Evolutionary conservation across 163 green algal species (phyloP), one percentile per base, ranked within the genome.

Genomic region (Volvox carteri): DNA sequence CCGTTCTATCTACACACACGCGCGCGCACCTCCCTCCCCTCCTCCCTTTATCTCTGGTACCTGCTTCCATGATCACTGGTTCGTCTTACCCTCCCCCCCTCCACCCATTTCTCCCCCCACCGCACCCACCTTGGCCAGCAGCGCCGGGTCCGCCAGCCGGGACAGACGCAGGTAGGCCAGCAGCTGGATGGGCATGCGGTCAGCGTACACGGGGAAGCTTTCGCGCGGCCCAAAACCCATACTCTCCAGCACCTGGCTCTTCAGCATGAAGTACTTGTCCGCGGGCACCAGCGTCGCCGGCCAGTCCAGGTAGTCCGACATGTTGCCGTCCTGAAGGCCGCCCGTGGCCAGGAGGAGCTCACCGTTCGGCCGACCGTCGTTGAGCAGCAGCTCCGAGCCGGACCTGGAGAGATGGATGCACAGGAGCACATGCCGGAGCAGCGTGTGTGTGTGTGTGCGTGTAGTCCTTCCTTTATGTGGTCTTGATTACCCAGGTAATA

Each of bases 111-210:
- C 60, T 14, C 28, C 60, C 23, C 30, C n/a, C 62, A 41, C 23
- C 30, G 12, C 62, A 41, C 62, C 30, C 65, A 95, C 93, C 92
- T 96, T 95, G 35, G 95, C 93, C 18, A 99, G 91, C 83, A 97
- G 91, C 4, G 86, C 95, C 4, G 94, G 86, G 87, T 98, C 95
- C n/a, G 44, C 52, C 52, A 93, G 80, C 0, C 98, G 94, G 0
- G 95, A 86, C 42, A 99, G 94, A 35, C 98, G 93, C 67, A 99
- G 75, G 92, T 98, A 99, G 4, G 95, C 90, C 46, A 99, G 93
- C 84, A 99, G 93, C 94, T 99, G 97, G n/a, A 94, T 95, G 23
- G 98, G 96, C 80, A 99, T 97, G 56, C 95, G 90, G 90, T 99
- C 97, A n/a, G 92, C 83, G 46, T 94, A 98, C 14, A 99, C 94